phyloP scores from a whole-genome alignment of 345 rosid species.

The Corchorus olitorius region DNA sequence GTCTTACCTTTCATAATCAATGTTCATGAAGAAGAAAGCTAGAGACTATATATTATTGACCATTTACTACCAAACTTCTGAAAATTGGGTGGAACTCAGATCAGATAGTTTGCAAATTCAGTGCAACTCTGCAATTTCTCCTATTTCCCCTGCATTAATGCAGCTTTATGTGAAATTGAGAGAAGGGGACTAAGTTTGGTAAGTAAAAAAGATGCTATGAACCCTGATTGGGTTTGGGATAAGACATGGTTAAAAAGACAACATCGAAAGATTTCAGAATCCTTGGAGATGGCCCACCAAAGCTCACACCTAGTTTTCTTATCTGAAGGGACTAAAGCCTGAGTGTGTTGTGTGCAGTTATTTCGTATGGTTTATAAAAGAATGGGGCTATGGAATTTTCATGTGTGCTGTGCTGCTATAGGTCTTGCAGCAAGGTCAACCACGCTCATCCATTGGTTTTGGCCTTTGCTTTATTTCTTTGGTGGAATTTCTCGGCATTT shows the following conservation, averaged over 20 bases:
- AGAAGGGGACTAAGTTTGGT: neutral
- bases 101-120: no score
- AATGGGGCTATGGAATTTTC: constrained; percentile 19
- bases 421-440: constrained; percentile 19
- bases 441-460: constrained; percentile 7
- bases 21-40: neutral
- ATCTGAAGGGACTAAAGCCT: constrained; percentile 29
- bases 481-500: neutral
- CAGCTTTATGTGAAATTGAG: neutral
- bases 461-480: neutral
- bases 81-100: neutral
- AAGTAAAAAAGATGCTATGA: neutral
- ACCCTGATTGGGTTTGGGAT: neutral
- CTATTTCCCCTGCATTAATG: no score
- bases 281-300: constrained; percentile 27
- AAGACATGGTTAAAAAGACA: neutral
- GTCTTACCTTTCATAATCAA: neutral
- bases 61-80: neutral
- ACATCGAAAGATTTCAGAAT: constrained; percentile 23
- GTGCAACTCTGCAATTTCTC: no score
- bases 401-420: neutral
- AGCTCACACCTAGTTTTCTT: constrained; percentile 17
- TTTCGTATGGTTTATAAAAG: constrained; percentile 13
- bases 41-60: neutral
- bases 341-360: constrained; percentile 4